Evolutionary conservation across 257 asterid species (phyloP).

Genomic region (Solanum etuberosum): DNA sequence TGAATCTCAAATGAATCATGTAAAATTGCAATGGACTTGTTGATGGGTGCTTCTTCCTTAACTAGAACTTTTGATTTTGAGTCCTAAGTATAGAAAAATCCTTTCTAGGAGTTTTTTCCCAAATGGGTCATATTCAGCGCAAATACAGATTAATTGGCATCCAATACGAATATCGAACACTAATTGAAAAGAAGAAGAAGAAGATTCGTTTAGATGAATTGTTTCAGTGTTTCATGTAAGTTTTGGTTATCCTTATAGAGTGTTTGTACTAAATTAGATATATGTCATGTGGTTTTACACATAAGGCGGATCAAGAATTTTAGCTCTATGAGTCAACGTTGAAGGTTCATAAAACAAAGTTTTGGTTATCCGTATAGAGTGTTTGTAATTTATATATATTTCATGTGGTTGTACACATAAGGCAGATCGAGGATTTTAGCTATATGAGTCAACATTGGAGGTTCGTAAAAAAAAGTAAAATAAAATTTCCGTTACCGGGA

Average conservation of each 20-base stretch:
- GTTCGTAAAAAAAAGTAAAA: neutral
- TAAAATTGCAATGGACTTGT: neutral
- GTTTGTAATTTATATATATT: too few relatives aligned
- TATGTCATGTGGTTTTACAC: neutral
- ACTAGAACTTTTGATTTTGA: neutral
- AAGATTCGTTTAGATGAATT: neutral
- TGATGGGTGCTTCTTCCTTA: neutral
- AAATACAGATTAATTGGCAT: neutral
- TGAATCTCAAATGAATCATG: neutral
- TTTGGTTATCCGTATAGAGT: too few relatives aligned
- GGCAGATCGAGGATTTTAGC: neutral
- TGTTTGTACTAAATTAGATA: neutral
- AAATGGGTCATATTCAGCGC: neutral
- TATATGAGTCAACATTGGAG: neutral
- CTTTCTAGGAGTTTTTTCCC: neutral
- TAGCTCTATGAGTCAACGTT: neutral
- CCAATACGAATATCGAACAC: neutral
- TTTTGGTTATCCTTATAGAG: too few relatives aligned
- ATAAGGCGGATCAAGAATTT: neutral
- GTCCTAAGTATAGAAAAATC: neutral
- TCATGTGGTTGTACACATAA: too few relatives aligned
- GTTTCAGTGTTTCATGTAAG: neutral
- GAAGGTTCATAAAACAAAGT: too few relatives aligned
- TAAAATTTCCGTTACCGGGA: conserved; percentile 50
- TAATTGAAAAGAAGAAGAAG: fast-evolving